These are phyloP conservation scores for Saturnispora quitensis DNA, from an alignment of 805 yeast genomes.

Conservation along the genomic window DNA sequence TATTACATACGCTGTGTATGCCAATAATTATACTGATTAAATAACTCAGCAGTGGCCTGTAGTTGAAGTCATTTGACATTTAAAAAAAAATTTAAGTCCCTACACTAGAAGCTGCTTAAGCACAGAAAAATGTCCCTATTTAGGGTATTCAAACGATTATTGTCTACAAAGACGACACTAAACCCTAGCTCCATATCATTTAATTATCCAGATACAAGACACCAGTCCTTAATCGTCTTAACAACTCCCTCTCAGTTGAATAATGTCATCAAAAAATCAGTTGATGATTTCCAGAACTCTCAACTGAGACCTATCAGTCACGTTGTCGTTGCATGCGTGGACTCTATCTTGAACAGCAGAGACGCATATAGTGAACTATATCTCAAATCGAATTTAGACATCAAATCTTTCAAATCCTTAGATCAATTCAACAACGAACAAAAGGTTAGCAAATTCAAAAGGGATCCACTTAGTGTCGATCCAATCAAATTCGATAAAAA, in stretches of 20 bases:
- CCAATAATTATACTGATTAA: too few relatives aligned
- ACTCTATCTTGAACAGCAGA: slow-evolving; percentile 19
- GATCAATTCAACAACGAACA: slow-evolving; percentile 6
- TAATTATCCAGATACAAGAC: slow-evolving; percentile 7
- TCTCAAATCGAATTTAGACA: slow-evolving; percentile 14
- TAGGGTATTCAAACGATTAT: slow-evolving; percentile 5
- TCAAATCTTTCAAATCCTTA: slow-evolving; percentile 10
- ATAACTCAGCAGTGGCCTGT: too few relatives aligned
- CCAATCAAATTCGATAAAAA: slow-evolving; percentile 15
- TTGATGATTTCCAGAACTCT: slow-evolving; percentile 5
- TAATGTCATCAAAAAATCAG: slow-evolving; percentile 11
- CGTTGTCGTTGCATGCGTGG: slow-evolving; percentile 21
- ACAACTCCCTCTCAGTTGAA: slow-evolving; percentile 25
- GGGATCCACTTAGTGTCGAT: slow-evolving; percentile 13
- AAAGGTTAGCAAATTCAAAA: background rate
- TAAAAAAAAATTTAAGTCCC: background rate
- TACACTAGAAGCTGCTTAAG: background rate
- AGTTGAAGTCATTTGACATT: too few relatives aligned
- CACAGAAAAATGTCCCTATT: background rate
- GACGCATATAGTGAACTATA: slow-evolving; percentile 24
- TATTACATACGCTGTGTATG: background rate
- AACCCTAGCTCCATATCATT: slow-evolving; percentile 14
- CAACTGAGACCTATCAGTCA: slow-evolving; percentile 9
- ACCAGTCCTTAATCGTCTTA: slow-evolving; percentile 18
- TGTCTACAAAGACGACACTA: slow-evolving; percentile 14